Evolutionary conservation across 108 stramenopile genomes (phyloP), one percentile per base, ranked within the genome.

Genomic region (Schizochytrium sp.): DNA sequence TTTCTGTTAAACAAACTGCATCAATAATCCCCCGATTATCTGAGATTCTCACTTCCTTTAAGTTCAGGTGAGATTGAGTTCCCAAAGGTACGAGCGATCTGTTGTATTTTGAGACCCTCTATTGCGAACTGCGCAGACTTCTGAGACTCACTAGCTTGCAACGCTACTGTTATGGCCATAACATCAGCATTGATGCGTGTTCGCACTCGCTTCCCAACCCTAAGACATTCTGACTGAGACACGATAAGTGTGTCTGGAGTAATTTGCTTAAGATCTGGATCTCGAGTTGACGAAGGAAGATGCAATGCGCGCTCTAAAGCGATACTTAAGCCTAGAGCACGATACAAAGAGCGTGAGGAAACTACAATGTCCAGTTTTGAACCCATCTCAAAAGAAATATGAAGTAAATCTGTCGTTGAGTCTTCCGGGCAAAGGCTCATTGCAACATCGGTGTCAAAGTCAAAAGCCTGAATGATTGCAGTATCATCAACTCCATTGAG

Each of bases 391-490:
- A 69, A 44, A 7, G 10, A 44, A 8, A 69, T 38, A 15, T 12
- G 42, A 3, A 69, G 64, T 44, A 69, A 44, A 7, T 7, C 12
- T 10, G 19, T 28, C 28, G 28, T 7, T 15, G 40, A 44, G 28
- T 69, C 64, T 44, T 69, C 64, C 42, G 64, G 42, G 28, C 64
- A 69, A 38, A 44, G 64, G 28, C 28, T 69, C 64, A 69, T 69
- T 38, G 64, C 28, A 0, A 69, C 64, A 13, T 69, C 64, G 44
- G 44, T 38, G 28, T 44, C 12, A 15, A 69, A 15, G 64, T 69
- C 64, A 44, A 69, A 44, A 10, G 64, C 42, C 19, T 38, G 12
- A 38, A 69, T 12, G 64, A 69, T 69, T 38, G 12, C 40, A 8
- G 64, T 44, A 38, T 38, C 44, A 8, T 69, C 64, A 44, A 69